These are phyloP conservation scores for Neurospora cerealis DNA, from an alignment of 495 filamentous ascomycete species.

Conservation along the genomic window DNA sequence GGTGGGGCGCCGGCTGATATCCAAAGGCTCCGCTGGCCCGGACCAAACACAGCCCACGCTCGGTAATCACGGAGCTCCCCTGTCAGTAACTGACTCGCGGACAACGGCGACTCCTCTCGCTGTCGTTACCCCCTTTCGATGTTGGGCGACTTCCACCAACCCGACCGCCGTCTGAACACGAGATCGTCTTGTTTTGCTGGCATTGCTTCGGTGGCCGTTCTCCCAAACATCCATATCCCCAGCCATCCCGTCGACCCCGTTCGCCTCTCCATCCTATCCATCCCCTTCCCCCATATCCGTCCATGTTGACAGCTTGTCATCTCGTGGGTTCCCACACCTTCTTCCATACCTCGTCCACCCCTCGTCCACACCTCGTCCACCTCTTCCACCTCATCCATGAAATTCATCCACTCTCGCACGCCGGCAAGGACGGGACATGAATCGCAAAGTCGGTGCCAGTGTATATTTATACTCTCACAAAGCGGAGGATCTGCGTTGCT, in stretches of 20 bases:
- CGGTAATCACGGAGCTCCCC: not conserved
- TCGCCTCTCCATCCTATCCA: not conserved
- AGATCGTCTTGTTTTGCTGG: not conserved
- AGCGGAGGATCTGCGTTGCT: not conserved
- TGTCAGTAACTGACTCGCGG: not conserved
- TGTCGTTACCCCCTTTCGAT: not conserved
- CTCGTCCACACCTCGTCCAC: not conserved
- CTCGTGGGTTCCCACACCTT: not conserved
- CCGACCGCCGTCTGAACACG: not conserved
- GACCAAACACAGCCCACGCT: not conserved
- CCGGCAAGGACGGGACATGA: not conserved
- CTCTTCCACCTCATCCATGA: not conserved
- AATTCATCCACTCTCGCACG: not conserved
- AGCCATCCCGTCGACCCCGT: not conserved
- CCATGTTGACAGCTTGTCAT: not conserved
- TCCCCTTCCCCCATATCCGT: not conserved
- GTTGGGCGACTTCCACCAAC: not conserved
- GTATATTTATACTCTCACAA: not conserved
- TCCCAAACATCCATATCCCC: not conserved
- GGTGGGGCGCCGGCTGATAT: not conserved
- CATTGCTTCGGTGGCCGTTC: not conserved
- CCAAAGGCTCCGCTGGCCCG: not conserved
- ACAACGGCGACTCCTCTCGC: not conserved
- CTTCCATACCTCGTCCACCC: not conserved
- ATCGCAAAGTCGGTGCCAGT: not conserved